Evolutionary conservation across 805 yeast genomes (phyloP).

Genomic region (Candida nanaspora): DNA sequence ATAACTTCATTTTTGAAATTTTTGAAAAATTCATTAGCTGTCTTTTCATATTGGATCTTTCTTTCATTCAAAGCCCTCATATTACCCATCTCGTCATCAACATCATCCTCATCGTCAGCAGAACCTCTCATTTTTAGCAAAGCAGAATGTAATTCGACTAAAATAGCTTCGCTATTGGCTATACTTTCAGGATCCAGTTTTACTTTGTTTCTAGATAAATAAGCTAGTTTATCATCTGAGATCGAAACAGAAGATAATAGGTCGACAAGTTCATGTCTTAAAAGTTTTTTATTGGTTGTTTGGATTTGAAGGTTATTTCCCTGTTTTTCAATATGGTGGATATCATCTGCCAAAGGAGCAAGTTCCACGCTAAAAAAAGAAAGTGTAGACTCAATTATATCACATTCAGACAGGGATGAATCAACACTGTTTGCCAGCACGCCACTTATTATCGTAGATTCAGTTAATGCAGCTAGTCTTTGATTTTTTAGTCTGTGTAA

Average conservation of each 20-base stretch:
- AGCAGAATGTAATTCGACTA: conserved; percentile 56
- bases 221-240: conserved; percentile 44
- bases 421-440: conserved; percentile 22
- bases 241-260: conserved; percentile 66
- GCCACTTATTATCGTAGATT: conserved; percentile 8
- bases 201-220: conserved; percentile 40
- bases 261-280: conserved; percentile 64
- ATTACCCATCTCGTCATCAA: conserved; percentile 41
- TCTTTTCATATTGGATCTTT: conserved; percentile 49
- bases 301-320: conserved; percentile 80
- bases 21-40: conserved; percentile 41
- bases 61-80: conserved; percentile 72
- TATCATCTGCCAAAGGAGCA: conserved; percentile 58
- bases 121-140: conserved; percentile 51
- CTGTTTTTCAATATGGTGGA: conserved; percentile 63
- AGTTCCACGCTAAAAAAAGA: conserved; percentile 55
- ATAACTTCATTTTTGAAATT: conserved; percentile 30
- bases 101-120: conserved; percentile 22
- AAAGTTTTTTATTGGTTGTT: conserved; percentile 70
- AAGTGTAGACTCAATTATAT: conserved; percentile 44
- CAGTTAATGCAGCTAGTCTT: conserved; percentile 49
- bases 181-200: conserved; percentile 39
- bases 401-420: conserved; percentile 45
- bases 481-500: conserved; percentile 55
- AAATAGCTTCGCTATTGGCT: conserved; percentile 42